Conservation (phyloP, 129 eudicot species). For the Tagetes patula region DNA sequence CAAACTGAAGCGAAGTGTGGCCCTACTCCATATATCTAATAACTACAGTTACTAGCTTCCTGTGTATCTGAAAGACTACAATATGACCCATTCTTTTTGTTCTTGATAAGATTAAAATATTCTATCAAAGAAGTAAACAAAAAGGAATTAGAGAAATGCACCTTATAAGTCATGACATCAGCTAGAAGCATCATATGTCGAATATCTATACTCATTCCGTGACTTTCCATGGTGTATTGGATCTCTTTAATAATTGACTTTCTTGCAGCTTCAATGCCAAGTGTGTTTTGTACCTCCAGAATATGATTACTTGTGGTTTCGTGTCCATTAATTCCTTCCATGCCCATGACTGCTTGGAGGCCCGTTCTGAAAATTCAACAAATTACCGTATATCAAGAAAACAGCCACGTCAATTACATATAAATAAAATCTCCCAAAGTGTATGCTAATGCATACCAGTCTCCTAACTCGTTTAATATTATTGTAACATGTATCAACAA, state of each 20-base stretch:
- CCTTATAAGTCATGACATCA: slow-evolving; percentile 92
- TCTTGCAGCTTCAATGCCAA: slow-evolving; percentile 97
- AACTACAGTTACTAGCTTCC: not conserved
- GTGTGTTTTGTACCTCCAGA: slow-evolving; percentile 59
- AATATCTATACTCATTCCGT: slow-evolving; percentile 82
- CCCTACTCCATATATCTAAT: not conserved
- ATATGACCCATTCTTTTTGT: not conserved
- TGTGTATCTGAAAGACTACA: not conserved
- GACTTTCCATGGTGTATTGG: slow-evolving; percentile 61
- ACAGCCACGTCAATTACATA: not conserved
- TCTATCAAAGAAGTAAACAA: not conserved
- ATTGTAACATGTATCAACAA: not conserved
- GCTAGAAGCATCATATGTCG: slow-evolving; percentile 99
- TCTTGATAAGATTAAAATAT: not conserved
- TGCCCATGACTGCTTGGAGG: slow-evolving; percentile 80
- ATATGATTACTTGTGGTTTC: slow-evolving; percentile 76
- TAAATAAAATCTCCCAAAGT: not conserved
- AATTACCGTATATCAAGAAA: not conserved
- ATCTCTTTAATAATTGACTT: slow-evolving; percentile 68
- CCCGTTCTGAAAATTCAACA: slow-evolving; percentile 61
- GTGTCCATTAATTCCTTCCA: slow-evolving; percentile 68
- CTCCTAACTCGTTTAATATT: not conserved
- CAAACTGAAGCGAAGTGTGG: not conserved
- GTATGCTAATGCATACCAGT: not conserved
- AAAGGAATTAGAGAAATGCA: slow-evolving; percentile 15